Evolutionary conservation across 768 basidiomycete genomes (phyloP).

Genomic region (Trametes coccinea): DNA sequence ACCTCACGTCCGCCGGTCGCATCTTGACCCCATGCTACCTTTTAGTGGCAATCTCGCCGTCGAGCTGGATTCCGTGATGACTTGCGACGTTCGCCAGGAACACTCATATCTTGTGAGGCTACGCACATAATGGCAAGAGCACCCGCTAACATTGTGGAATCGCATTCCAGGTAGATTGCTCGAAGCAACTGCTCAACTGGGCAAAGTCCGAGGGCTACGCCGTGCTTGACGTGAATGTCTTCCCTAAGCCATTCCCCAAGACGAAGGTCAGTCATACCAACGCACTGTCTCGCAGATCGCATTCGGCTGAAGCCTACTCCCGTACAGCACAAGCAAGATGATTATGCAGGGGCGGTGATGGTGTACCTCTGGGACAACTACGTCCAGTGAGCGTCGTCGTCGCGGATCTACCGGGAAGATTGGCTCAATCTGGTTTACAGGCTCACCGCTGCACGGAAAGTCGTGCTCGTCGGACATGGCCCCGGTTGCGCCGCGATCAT

Average conservation of each 20-base stretch:
- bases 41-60: constrained; percentile 83
- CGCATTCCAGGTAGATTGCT: constrained; percentile 74
- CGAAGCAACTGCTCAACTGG: constrained; percentile 80
- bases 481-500: constrained; percentile 77
- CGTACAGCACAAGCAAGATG: constrained; percentile 39
- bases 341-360: constrained; percentile 58
- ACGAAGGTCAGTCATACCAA: constrained; percentile 34
- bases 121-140: too few relatives aligned
- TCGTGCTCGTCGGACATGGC: constrained; percentile 88
- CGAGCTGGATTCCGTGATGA: constrained; percentile 72
- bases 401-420: background rate
- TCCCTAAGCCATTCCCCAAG: constrained; percentile 52
- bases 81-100: constrained; percentile 74
- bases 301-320: too few relatives aligned
- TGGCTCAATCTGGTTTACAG: constrained; percentile 39
- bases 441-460: constrained; percentile 66
- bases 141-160: too few relatives aligned
- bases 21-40: background rate
- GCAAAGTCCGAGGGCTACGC: constrained; percentile 63
- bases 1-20: background rate
- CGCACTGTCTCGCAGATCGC: too few relatives aligned
- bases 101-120: constrained; percentile 76
- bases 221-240: constrained; percentile 86
- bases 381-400: constrained; percentile 63
- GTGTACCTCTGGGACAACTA: constrained; percentile 97